A percentile compares a stretch with the other conserved stretches of the same genome.
Conservation (phyloP, 768 basidiomycete genomes). For the Rhizopogon sp. region DNA sequence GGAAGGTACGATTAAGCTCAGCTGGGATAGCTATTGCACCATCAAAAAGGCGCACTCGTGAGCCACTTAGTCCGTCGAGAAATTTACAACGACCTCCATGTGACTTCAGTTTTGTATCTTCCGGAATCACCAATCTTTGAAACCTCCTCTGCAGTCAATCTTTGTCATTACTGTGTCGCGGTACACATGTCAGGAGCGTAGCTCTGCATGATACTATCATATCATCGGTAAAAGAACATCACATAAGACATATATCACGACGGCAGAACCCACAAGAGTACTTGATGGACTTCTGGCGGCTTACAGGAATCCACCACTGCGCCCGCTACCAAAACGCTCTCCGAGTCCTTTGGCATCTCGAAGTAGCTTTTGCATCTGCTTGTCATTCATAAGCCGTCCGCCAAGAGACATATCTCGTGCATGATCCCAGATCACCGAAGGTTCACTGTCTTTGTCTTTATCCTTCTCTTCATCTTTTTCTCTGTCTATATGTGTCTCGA, state of each 20-base stretch:
- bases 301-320: constrained; percentile 59
- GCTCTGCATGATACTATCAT: too few species aligned
- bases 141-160: too few species aligned
- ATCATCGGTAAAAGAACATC: background rate
- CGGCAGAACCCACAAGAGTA: background rate
- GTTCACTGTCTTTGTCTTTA: constrained; percentile 44
- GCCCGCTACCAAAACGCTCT: constrained; percentile 77
- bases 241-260: background rate
- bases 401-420: constrained; percentile 83
- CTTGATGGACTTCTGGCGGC: background rate
- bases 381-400: constrained; percentile 88
- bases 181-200: too few species aligned
- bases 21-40: background rate
- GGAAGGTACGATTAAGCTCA: too few species aligned
- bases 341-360: constrained; percentile 77
- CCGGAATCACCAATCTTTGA: background rate
- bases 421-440: constrained; percentile 85
- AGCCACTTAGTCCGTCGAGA: background rate
- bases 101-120: too few species aligned
- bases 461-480: constrained; percentile 27
- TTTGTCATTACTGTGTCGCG: too few species aligned
- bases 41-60: background rate
- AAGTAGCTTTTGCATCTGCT: constrained; percentile 70
- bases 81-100: too few species aligned
- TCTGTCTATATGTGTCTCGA: constrained; percentile 45